Evolutionary conservation across 2,329 filamentous ascomycete species (phyloP).

Genomic region (Cadophora sp.): DNA sequence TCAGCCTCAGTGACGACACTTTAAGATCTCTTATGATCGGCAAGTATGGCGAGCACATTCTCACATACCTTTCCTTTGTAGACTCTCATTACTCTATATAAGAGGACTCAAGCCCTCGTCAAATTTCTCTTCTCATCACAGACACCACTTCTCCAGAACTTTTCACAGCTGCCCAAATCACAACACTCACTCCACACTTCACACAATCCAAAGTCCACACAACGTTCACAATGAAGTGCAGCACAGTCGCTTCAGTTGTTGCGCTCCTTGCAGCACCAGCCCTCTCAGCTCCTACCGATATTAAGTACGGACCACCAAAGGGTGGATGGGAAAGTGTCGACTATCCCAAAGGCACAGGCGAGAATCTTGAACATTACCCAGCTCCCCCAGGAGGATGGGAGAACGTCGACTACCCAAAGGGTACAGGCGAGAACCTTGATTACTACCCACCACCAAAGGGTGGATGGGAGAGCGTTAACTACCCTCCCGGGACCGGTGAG

Average conservation of each 20-base stretch:
- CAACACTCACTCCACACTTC: background rate
- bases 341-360: conserved; percentile 29
- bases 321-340: conserved; percentile 29
- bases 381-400: conserved; percentile 33
- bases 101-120: background rate
- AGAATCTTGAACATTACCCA: conserved; percentile 28
- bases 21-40: conserved; percentile 9
- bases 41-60: background rate
- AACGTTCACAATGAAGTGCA: conserved; percentile 27
- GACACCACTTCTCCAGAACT: background rate
- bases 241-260: conserved; percentile 12
- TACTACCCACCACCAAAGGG: conserved; percentile 32
- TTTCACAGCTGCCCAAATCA: background rate
- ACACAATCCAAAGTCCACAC: background rate
- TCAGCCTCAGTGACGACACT: conserved; percentile 24
- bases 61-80: background rate
- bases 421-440: conserved; percentile 20
- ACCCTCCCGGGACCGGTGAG: conserved; percentile 28
- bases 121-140: background rate
- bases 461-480: conserved; percentile 32
- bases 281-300: conserved; percentile 25
- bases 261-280: conserved; percentile 22
- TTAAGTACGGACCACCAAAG: conserved; percentile 24
- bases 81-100: conserved; percentile 15
- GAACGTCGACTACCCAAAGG: conserved; percentile 30